These are phyloP conservation scores for Suillus bovinus DNA, from an alignment of 768 basidiomycete genomes.

Conservation along the genomic window DNA sequence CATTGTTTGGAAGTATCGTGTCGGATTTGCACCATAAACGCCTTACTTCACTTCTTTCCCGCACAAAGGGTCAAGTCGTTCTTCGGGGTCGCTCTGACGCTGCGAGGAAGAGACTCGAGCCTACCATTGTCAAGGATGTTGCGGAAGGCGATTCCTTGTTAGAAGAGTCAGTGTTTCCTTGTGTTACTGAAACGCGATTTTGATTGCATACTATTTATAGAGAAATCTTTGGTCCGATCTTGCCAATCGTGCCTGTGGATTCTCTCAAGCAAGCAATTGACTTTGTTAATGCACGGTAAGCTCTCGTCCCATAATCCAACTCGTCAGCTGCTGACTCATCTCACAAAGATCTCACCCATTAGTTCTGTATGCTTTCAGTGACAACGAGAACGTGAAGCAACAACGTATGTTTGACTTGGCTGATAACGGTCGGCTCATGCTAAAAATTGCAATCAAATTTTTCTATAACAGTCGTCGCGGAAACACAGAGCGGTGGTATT, in stretches of 20 bases:
- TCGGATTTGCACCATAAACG: conserved; percentile 54
- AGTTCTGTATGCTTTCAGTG: conserved; percentile 64
- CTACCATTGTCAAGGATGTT: conserved; percentile 61
- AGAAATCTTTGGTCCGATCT: conserved; percentile 73
- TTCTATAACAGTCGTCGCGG: conserved; percentile 44
- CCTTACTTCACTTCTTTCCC: conserved; percentile 48
- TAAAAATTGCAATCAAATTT: not conserved
- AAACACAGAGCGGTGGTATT: conserved; percentile 57
- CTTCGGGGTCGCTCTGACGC: conserved; percentile 38
- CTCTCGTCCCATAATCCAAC: not conserved
- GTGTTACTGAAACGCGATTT: not conserved
- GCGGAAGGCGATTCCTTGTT: conserved; percentile 55
- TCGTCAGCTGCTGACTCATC: not conserved
- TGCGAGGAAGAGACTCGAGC: conserved; percentile 48
- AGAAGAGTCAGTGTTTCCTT: conserved; percentile 46
- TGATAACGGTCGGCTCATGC: not conserved
- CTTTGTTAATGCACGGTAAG: conserved; percentile 54
- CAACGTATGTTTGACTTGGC: conserved; percentile 31
- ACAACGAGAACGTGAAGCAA: conserved; percentile 41
- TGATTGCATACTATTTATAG: conserved; percentile 31
- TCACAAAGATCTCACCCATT: conserved; percentile 53
- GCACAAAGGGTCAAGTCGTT: conserved; percentile 58
- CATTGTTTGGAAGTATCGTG: conserved; percentile 51
- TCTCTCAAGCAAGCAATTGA: conserved; percentile 54
- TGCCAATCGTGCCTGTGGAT: conserved; percentile 63